Conservation (phyloP, 2,329 filamentous ascomycete species). For the Aspergillus sp. region DNA sequence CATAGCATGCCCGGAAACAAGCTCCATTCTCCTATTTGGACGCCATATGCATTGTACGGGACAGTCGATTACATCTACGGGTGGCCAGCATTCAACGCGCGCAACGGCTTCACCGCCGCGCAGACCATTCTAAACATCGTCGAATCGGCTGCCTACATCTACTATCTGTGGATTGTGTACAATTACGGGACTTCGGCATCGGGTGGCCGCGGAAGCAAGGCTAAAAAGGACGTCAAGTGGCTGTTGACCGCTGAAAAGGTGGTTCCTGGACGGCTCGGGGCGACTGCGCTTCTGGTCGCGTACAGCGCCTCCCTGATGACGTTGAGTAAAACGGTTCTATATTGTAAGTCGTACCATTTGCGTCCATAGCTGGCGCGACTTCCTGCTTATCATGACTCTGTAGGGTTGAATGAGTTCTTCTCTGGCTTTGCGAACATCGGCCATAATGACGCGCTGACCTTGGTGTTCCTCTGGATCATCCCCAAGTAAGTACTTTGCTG, state of each 20-base stretch:
- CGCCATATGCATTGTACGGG: conserved; percentile 78
- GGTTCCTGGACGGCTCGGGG: conserved; percentile 53
- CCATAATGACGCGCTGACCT: conserved; percentile 56
- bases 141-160: conserved; percentile 65
- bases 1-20: conserved; percentile 76
- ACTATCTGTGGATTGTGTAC: conserved; percentile 59
- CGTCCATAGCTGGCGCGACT: neutral
- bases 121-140: conserved; percentile 68
- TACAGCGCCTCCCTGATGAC: conserved; percentile 64
- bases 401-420: conserved; percentile 60
- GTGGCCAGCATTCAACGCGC: conserved; percentile 65
- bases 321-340: conserved; percentile 65
- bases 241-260: conserved; percentile 50
- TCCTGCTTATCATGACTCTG: neutral
- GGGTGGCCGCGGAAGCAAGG: conserved; percentile 24
- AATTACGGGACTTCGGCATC: conserved; percentile 36
- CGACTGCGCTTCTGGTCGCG: conserved; percentile 56
- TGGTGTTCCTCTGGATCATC: conserved; percentile 62
- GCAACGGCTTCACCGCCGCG: conserved; percentile 74
- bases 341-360: conserved; percentile 50
- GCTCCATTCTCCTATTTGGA: conserved; percentile 70
- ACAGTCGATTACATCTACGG: conserved; percentile 80
- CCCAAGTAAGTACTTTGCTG: conserved; percentile 57
- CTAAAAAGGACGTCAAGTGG: conserved; percentile 38
- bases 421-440: conserved; percentile 61